Evolutionary conservation across 2,329 filamentous ascomycete genomes (phyloP).

Genomic region (Fusarium sp.): DNA sequence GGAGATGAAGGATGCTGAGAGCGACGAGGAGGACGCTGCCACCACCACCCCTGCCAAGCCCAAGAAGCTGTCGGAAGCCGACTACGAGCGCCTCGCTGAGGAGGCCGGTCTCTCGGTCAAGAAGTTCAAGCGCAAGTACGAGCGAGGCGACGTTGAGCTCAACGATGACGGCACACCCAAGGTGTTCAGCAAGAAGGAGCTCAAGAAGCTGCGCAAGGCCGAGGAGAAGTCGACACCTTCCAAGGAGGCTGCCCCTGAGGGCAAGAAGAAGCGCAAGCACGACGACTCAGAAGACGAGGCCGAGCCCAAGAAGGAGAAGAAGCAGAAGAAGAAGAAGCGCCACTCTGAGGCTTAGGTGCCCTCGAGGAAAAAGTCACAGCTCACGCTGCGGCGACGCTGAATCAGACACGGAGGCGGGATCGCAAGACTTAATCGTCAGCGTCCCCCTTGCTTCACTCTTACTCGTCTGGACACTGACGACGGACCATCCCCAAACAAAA

Average conservation of each 20-base stretch:
- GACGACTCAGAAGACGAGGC: constrained; percentile 76
- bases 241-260: constrained; percentile 46
- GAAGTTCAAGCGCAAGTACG: constrained; percentile 84
- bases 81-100: constrained; percentile 71
- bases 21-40: constrained; percentile 48
- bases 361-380: constrained; percentile 31
- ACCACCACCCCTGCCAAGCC: constrained; percentile 49
- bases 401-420: constrained; percentile 32
- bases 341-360: constrained; percentile 51
- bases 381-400: constrained; percentile 35
- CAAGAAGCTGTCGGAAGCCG: constrained; percentile 65
- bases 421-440: constrained; percentile 18
- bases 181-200: constrained; percentile 79
- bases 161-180: constrained; percentile 73
- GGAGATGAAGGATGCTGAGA: constrained; percentile 58
- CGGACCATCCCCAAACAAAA: constrained; percentile 34
- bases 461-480: constrained; percentile 45
- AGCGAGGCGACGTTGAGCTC: constrained; percentile 79
- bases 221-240: constrained; percentile 63
- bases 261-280: constrained; percentile 79
- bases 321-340: constrained; percentile 63
- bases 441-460: constrained; percentile 42
- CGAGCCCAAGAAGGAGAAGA: constrained; percentile 69
- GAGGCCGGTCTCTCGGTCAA: constrained; percentile 77
- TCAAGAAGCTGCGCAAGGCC: constrained; percentile 77